phyloP scores from a whole-genome alignment of 768 basidiomycete species.

The Vararia minispora region DNA sequence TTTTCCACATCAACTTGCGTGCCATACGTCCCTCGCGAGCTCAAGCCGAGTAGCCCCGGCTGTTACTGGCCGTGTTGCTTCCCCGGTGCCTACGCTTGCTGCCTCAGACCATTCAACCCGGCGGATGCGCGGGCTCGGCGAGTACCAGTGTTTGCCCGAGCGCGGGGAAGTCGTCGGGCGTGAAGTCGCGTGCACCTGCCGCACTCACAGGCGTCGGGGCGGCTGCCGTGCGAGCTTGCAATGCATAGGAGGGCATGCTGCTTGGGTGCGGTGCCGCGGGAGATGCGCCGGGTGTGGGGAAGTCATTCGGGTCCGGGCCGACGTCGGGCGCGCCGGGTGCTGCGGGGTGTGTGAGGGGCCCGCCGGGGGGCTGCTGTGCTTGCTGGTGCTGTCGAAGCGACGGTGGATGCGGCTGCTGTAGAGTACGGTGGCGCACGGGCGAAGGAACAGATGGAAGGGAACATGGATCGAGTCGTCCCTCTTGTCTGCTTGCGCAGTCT shows the following conservation, averaged over 20 bases:
- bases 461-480: conserved; percentile 38
- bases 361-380: too few species aligned
- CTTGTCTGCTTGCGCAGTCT: conserved; percentile 53
- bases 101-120: conserved; percentile 54
- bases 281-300: conserved; percentile 71
- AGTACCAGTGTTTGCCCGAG: conserved; percentile 50
- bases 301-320: conserved; percentile 76
- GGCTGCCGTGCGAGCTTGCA: conserved; percentile 61
- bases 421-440: conserved; percentile 51
- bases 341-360: too few species aligned
- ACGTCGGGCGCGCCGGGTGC: conserved; percentile 53
- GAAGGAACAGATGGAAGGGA: conserved; percentile 47
- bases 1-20: conserved; percentile 58
- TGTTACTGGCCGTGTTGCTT: conserved; percentile 31
- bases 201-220: conserved; percentile 30
- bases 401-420: conserved; percentile 53
- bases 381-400: conserved; percentile 46
- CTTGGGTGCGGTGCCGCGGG: conserved; percentile 33
- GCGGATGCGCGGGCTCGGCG: conserved; percentile 43
- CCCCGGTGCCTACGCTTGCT: conserved; percentile 41
- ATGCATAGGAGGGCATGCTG: too few species aligned
- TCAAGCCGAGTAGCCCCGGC: conserved; percentile 54
- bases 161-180: conserved; percentile 82
- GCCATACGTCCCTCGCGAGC: conserved; percentile 22
- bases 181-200: conserved; percentile 30